Base-by-base conservation (phyloP, 1,284 basidiomycete species). In the Papiliotrema flavescens region DNA sequence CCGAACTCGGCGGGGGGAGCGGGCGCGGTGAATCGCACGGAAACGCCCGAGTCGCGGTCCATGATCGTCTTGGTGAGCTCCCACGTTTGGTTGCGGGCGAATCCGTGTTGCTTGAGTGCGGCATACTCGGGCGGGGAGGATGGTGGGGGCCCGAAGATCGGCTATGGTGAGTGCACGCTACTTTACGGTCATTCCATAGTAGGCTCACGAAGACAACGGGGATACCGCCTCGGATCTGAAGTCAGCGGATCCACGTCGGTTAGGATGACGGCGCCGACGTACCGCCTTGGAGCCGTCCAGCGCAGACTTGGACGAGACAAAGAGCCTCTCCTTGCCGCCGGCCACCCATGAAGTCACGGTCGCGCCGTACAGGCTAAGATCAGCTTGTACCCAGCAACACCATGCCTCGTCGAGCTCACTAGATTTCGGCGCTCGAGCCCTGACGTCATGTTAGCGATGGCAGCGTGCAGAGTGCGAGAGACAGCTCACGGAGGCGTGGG, bases 91-190 rank as follows among this genome's bases (percentile, higher is more conserved):
- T 79, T 89, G 47, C 91, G 81, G 17, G 87, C 90, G 68, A 92
- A 94, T 0, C 91, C 91, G 71, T 94, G 91, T 69, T 92, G 89
- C 7, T 78, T 54, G 7, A 95, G 80, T 40, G 83, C 83, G n/a
- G 75, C 70, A 70, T 94, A 89, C 57, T 76, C 76, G 28, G 69
- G 61, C 2, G 73, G 70, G 15, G 66, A 67, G 7, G 70, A 62
- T 14, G 74, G 75, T 32, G 90, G 89, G 1, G 87, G 79, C 2
- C 90, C 90, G 67, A 93, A 93, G 75, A 86, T 87, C 28, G 90
- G 90, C 74, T 76, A 37, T 22, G 44, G 13, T 47, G n/a, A 49
- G 56, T 15, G 41, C 11, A 7, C 7, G n/a, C n/a, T n/a, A n/a
- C n/a, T n/a, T 36, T 26, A 17, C 20, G 9, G 37, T 17, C 11